Percentiles rank a stretch among this genome's conserved stretches.
phyloP scores from a whole-genome alignment of 78 protist genomes.

The Emiliania huxleyi region DNA sequence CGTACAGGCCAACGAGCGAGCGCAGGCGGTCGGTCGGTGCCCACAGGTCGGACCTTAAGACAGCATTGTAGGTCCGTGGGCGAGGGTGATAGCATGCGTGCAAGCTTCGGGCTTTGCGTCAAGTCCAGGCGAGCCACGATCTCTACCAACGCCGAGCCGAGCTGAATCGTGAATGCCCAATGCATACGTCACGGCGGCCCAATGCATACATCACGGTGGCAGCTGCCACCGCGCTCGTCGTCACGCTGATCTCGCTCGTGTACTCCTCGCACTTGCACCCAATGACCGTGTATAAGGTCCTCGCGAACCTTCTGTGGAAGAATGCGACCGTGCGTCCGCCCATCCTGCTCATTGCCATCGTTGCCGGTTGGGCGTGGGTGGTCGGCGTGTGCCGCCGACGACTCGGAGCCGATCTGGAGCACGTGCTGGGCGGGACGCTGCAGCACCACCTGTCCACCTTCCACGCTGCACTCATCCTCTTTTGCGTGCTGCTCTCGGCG shows the following conservation, averaged over 20 bases:
- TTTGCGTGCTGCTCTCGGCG: not conserved
- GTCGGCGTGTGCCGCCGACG: not conserved
- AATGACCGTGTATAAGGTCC: not conserved
- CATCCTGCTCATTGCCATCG: not conserved
- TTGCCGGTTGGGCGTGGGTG: not conserved
- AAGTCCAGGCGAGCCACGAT: too few species aligned
- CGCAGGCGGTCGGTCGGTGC: too few species aligned
- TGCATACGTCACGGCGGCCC: too few species aligned
- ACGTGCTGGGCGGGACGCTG: not conserved
- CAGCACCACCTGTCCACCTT: not conserved
- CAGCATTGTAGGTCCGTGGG: too few species aligned
- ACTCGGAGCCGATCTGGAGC: not conserved
- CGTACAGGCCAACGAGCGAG: too few species aligned
- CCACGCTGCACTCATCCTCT: not conserved
- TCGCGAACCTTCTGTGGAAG: not conserved
- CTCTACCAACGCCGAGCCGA: too few species aligned
- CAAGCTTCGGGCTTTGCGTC: too few species aligned
- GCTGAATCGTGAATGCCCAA: too few species aligned
- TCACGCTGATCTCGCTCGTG: not conserved
- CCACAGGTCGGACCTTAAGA: too few species aligned
- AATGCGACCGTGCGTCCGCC: conserved; percentile 18
- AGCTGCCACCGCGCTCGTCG: too few species aligned
- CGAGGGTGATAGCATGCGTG: too few species aligned
- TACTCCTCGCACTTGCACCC: not conserved
- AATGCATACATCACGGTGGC: too few species aligned